These are phyloP conservation scores for Arthrinium puccinioides DNA, from an alignment of 2,329 filamentous ascomycete species.

Conservation along the genomic window DNA sequence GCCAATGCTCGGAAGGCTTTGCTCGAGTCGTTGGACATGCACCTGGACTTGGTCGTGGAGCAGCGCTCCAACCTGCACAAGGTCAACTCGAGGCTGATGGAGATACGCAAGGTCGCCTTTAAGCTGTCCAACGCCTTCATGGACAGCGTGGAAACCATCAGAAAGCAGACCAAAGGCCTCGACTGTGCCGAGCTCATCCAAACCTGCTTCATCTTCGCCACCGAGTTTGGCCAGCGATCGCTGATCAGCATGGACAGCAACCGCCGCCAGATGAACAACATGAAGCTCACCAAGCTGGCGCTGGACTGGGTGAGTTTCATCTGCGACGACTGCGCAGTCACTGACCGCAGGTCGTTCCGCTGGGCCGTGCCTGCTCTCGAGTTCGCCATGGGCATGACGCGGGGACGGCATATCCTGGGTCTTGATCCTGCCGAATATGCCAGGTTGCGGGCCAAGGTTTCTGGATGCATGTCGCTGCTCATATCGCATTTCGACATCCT, in stretches of 20 bases:
- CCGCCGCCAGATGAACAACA: slow-evolving; percentile 90
- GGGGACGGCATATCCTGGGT: slow-evolving; percentile 85
- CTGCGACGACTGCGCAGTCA: slow-evolving; percentile 90
- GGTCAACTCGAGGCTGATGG: slow-evolving; percentile 83
- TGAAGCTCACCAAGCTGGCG: slow-evolving; percentile 86
- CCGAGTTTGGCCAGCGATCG: slow-evolving; percentile 93
- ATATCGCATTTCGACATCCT: slow-evolving; percentile 99
- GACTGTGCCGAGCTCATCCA: slow-evolving; percentile 95
- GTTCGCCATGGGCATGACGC: slow-evolving; percentile 95
- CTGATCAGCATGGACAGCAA: slow-evolving; percentile 95
- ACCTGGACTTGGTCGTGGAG: slow-evolving; percentile 84
- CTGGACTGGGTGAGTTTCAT: slow-evolving; percentile 98
- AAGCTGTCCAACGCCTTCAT: slow-evolving; percentile 97
- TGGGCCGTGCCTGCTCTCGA: slow-evolving; percentile 95
- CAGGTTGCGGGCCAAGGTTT: slow-evolving; percentile 77
- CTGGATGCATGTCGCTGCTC: slow-evolving; percentile 92
- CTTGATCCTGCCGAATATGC: slow-evolving; percentile 85
- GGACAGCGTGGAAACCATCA: slow-evolving; percentile 93
- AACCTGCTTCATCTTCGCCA: slow-evolving; percentile 97
- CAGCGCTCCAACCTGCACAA: slow-evolving; percentile 88
- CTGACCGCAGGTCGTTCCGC: slow-evolving; percentile 90
- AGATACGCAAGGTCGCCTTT: slow-evolving; percentile 92
- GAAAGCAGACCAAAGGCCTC: slow-evolving; percentile 73
- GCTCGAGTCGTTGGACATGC: slow-evolving; percentile 69
- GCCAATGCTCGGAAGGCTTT: slow-evolving; percentile 74